A percentile compares a stretch with the other conserved stretches of the same genome.
Evolutionary conservation across 371 early-diverging fungal species (phyloP).

Genomic region (Mycotypha africana): DNA sequence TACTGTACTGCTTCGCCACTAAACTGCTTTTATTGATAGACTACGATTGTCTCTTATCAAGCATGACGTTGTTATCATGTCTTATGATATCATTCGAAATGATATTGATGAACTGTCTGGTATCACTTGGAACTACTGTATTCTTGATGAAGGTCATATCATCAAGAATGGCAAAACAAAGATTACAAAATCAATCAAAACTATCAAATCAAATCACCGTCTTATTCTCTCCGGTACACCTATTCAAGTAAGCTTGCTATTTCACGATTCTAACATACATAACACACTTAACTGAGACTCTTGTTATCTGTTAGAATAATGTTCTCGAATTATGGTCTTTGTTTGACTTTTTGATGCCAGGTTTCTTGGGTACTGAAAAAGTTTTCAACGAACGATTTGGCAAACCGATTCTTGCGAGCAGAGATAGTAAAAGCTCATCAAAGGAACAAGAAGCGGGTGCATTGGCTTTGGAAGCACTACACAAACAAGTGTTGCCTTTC

Average conservation of each 20-base stretch:
- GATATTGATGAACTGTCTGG: slow-evolving; percentile 81
- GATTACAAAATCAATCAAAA: slow-evolving; percentile 86
- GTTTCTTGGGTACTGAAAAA: slow-evolving; percentile 89
- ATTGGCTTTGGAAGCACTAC: slow-evolving; percentile 87
- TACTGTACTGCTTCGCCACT: too few relatives aligned
- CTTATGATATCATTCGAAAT: slow-evolving; percentile 96
- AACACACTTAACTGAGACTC: too few relatives aligned
- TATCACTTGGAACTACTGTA: slow-evolving; percentile 91
- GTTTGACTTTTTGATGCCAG: slow-evolving; percentile 98
- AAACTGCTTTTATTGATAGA: slow-evolving; percentile 1
- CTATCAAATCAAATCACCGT: slow-evolving; percentile 79
- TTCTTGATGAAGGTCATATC: slow-evolving; percentile 99
- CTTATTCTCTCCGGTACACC: slow-evolving; percentile 99
- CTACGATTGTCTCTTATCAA: slow-evolving; percentile 39
- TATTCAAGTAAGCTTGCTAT: slow-evolving; percentile 78
- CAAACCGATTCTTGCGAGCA: slow-evolving; percentile 85
- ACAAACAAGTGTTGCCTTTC: slow-evolving; percentile 97
- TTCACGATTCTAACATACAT: too few relatives aligned
- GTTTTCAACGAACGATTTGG: slow-evolving; percentile 89
- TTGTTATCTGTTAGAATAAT: slow-evolving; percentile 65
- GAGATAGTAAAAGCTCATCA: slow-evolving; percentile 84
- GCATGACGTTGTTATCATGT: slow-evolving; percentile 86
- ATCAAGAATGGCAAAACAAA: slow-evolving; percentile 97
- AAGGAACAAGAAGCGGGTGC: slow-evolving; percentile 83
- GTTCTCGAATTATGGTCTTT: slow-evolving; percentile 97